These are phyloP conservation scores for Aspergillus brunneoviolaceus DNA, from an alignment of 2,329 filamentous ascomycete species.

Conservation along the genomic window DNA sequence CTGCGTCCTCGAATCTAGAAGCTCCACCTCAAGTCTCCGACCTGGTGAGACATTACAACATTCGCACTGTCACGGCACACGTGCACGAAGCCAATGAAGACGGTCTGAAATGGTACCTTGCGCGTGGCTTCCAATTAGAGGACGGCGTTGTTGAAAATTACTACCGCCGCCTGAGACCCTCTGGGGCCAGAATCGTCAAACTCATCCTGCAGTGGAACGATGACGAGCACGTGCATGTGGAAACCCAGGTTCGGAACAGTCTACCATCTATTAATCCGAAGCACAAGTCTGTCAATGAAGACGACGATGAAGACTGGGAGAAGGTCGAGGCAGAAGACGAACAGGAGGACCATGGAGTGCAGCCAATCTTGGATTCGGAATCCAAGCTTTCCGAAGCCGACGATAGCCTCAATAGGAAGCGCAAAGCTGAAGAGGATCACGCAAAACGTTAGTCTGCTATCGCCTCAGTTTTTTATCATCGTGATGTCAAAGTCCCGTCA, in stretches of 20 bases:
- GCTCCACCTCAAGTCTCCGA: slow-evolving; percentile 29
- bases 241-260: neutral
- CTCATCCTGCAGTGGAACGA: slow-evolving; percentile 35
- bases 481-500: slow-evolving; percentile 9
- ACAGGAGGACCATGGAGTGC: slow-evolving; percentile 32
- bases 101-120: slow-evolving; percentile 60
- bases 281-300: neutral
- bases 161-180: slow-evolving; percentile 59
- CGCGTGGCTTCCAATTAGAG: slow-evolving; percentile 55
- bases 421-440: slow-evolving; percentile 33
- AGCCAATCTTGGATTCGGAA: slow-evolving; percentile 36
- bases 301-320: slow-evolving; percentile 45
- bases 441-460: slow-evolving; percentile 17
- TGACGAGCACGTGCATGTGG: slow-evolving; percentile 9
- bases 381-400: slow-evolving; percentile 32
- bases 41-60: slow-evolving; percentile 50
- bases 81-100: slow-evolving; percentile 64
- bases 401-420: slow-evolving; percentile 26
- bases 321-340: slow-evolving; percentile 42
- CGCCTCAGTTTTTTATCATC: neutral
- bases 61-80: slow-evolving; percentile 58
- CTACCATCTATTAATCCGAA: neutral
- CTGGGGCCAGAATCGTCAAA: slow-evolving; percentile 54
- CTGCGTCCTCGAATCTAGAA: slow-evolving; percentile 10
- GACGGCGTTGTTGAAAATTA: slow-evolving; percentile 55